Conservation (phyloP, 306 rosid genomes). For the Oxytropis ochrocephala region DNA sequence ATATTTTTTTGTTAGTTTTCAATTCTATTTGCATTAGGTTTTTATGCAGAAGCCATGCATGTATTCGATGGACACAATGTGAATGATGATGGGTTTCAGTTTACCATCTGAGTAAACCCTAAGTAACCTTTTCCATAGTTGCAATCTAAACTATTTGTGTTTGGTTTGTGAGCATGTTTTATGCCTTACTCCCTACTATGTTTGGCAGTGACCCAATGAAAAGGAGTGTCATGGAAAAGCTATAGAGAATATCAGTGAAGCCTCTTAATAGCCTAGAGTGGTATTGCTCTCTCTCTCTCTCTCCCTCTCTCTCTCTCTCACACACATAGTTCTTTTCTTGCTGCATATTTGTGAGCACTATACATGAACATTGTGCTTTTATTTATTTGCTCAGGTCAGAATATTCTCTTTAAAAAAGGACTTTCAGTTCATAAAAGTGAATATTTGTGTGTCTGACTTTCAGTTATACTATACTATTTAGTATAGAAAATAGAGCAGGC, state of each 20-base stretch:
- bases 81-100: too few species aligned
- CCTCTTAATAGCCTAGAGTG: conserved; percentile 32
- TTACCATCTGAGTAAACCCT: too few species aligned
- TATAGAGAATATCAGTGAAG: conserved; percentile 25
- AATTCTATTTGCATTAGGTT: too few species aligned
- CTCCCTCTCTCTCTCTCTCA: too few species aligned
- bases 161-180: too few species aligned
- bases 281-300: conserved; percentile 24
- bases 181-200: not conserved
- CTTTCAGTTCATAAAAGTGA: not conserved
- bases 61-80: too few species aligned
- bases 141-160: too few species aligned
- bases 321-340: not conserved
- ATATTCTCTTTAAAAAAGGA: conserved; percentile 12
- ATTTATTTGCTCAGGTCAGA: not conserved
- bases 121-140: too few species aligned
- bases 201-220: conserved; percentile 50
- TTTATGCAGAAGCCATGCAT: too few species aligned
- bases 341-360: conserved; percentile 23
- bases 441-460: not conserved
- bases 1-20: too few species aligned
- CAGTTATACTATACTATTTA: too few species aligned
- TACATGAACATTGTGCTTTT: too few species aligned
- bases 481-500: not conserved
- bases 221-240: conserved; percentile 44